Percentiles rank a stretch among this genome's conserved stretches.
phyloP scores from a whole-genome alignment of 148 eudicot genomes.

The Arbutus unedo region DNA sequence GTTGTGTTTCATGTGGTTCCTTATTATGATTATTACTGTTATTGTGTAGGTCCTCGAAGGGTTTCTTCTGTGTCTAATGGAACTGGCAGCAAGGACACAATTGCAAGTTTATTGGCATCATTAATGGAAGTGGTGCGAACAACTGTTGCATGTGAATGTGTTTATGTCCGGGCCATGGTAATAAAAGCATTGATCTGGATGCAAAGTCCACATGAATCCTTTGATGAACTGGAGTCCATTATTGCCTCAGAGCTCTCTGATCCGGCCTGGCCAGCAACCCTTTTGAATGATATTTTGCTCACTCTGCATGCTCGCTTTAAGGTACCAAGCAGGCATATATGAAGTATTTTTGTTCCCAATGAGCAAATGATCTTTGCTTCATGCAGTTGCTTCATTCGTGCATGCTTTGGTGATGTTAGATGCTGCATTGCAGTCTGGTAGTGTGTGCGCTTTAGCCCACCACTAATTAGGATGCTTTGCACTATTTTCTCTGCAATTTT shows the following conservation, averaged over 20 bases:
- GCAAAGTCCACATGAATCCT: slow-evolving; percentile 98
- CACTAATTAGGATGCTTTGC: not conserved
- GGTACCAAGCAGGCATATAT: slow-evolving; percentile 36
- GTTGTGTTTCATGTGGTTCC: not conserved
- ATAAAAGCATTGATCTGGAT: slow-evolving; percentile 97
- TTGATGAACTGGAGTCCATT: slow-evolving; percentile 91
- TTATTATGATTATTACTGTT: not conserved
- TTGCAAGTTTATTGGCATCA: slow-evolving; percentile 87
- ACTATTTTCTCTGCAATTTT: not conserved
- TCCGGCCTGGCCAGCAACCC: slow-evolving; percentile 95
- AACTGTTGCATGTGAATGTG: slow-evolving; percentile 99
- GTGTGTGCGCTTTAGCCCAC: not conserved
- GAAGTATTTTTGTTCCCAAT: not conserved
- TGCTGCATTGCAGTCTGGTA: not conserved
- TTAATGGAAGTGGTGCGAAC: slow-evolving; percentile 98
- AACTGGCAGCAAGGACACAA: slow-evolving; percentile 75
- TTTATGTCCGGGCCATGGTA: slow-evolving; percentile 95
- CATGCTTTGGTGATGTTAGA: not conserved
- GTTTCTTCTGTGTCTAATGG: slow-evolving; percentile 65
- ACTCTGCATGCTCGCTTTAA: slow-evolving; percentile 99
- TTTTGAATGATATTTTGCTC: slow-evolving; percentile 90
- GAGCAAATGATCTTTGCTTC: not conserved
- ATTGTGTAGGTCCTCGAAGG: slow-evolving; percentile 46
- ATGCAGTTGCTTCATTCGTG: not conserved
- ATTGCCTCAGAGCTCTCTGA: slow-evolving; percentile 98